Conservation (phyloP, 208 protist species). For the Perkinsela sp. region DNA sequence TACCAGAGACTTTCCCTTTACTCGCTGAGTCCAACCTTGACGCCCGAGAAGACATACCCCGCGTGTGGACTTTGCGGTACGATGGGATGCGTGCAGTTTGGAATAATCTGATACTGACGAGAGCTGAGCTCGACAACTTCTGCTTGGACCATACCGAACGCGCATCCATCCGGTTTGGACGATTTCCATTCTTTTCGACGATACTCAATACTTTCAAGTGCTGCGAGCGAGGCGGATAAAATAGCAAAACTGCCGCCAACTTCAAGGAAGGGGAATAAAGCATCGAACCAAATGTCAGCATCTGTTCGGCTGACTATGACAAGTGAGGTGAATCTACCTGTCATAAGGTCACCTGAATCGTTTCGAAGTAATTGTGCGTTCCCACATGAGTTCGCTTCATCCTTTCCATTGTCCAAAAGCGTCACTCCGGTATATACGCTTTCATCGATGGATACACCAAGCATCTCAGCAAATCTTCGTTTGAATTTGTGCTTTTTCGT, state of each 20-base stretch:
- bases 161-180: neutral
- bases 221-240: neutral
- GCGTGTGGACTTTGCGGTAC: constrained; percentile 4
- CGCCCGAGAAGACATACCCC: constrained; percentile 8
- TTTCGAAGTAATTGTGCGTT: neutral
- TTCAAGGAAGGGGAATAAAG: neutral
- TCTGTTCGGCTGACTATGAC: neutral
- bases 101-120: constrained; percentile 10
- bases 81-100: constrained; percentile 7
- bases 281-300: neutral
- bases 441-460: neutral
- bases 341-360: neutral
- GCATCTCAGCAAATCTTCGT: neutral
- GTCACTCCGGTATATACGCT: neutral
- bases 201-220: neutral
- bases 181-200: neutral
- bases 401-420: too few species aligned
- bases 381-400: too few species aligned
- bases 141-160: neutral
- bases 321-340: neutral
- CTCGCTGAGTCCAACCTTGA: constrained; percentile 1
- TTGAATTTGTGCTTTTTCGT: neutral
- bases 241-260: neutral
- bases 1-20: too few species aligned
- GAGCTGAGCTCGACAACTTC: constrained; percentile 7